Conservation (phyloP, 2,329 filamentous ascomycete species). For the Sclerotinia sclerotiorum region DNA sequence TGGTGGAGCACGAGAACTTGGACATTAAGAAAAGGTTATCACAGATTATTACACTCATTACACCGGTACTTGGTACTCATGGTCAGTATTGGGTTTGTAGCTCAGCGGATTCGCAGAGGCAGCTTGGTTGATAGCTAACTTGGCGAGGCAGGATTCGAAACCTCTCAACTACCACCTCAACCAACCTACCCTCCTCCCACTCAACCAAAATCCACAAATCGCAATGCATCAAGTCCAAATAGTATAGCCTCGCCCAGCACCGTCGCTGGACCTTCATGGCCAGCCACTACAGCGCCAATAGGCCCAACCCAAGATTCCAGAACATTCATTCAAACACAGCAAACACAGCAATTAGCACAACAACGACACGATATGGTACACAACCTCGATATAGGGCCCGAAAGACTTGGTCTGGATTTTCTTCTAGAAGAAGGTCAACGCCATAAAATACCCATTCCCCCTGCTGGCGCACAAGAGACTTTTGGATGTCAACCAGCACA, state of each 20-base stretch:
- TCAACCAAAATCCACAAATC: conserved; percentile 37
- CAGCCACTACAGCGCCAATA: conserved; percentile 37
- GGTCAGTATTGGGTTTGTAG: conserved; percentile 32
- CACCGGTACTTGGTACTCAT: conserved; percentile 52
- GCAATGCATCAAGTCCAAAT: conserved; percentile 45
- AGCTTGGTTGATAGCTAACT: conserved; percentile 5
- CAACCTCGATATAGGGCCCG: conserved; percentile 60
- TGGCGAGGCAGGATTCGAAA: conserved; percentile 28
- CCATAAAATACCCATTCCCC: conserved; percentile 52
- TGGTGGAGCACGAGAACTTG: conserved; percentile 74
- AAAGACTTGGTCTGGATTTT: conserved; percentile 72
- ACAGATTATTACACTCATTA: conserved; percentile 61
- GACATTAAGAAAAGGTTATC: conserved; percentile 71
- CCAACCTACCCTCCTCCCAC: conserved; percentile 34
- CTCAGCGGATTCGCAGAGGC: background rate
- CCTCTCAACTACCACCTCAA: conserved; percentile 30
- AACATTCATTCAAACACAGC: conserved; percentile 33
- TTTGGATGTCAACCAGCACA: conserved; percentile 33
- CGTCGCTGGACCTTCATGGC: conserved; percentile 38
- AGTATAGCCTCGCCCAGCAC: conserved; percentile 44
- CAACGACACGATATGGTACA: conserved; percentile 54
- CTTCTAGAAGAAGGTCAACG: conserved; percentile 63
- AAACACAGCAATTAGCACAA: conserved; percentile 42
- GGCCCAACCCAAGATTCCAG: conserved; percentile 37
- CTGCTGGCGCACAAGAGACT: conserved; percentile 38